Evolutionary conservation across 805 yeast species (phyloP).

Genomic region (Lachancea dasiensis): DNA sequence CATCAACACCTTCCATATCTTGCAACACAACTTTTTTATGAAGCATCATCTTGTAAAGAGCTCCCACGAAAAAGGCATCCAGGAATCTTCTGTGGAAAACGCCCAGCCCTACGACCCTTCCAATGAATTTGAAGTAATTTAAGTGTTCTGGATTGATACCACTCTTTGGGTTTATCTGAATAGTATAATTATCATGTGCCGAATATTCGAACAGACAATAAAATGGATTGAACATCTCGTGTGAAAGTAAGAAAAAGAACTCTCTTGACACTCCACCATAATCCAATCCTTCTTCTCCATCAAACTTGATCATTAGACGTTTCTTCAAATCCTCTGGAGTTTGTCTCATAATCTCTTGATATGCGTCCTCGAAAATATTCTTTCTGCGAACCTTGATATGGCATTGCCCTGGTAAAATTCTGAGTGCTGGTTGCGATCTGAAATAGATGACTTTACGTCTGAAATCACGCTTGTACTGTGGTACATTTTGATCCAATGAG

Average conservation of each 20-base stretch:
- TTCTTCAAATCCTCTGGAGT: conserved; percentile 97
- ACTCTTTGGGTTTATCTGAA: conserved; percentile 96
- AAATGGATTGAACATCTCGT: conserved; percentile 98
- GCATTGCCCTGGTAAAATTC: conserved; percentile 97
- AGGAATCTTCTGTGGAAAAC: conserved; percentile 96
- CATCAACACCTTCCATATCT: conserved; percentile 98
- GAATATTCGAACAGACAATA: conserved; percentile 96
- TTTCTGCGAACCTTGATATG: conserved; percentile 96
- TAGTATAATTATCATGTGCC: conserved; percentile 94
- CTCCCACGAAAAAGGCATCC: conserved; percentile 98
- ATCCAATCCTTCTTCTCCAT: conserved; percentile 98
- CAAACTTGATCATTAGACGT: conserved; percentile 95
- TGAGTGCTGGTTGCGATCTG: conserved; percentile 95
- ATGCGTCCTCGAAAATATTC: conserved; percentile 94
- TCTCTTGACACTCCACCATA: conserved; percentile 99
- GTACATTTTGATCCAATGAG: conserved; percentile 94
- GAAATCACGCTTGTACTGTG: conserved; percentile 98
- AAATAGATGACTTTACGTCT: conserved; percentile 95
- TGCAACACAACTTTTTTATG: conserved; percentile 90
- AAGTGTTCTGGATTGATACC: conserved; percentile 97
- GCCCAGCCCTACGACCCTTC: conserved; percentile 96
- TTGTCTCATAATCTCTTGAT: conserved; percentile 98
- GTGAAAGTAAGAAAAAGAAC: conserved; percentile 91
- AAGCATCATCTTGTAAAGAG: conserved; percentile 95
- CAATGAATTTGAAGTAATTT: conserved; percentile 95